Conservation (phyloP, 2,329 filamentous ascomycete genomes). For the Penicillium sp. region DNA sequence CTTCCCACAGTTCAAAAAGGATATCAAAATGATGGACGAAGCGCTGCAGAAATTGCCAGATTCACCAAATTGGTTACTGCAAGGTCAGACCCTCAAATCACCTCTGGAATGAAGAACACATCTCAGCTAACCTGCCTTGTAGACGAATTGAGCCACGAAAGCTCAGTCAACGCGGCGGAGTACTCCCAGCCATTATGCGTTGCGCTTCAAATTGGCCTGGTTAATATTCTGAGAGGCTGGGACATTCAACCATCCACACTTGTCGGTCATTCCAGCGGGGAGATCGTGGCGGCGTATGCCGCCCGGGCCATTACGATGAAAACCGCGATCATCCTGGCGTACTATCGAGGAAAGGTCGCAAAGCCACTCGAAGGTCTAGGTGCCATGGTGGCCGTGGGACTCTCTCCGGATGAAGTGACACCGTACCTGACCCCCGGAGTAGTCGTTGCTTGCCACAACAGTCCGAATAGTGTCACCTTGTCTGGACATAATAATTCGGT, state of each 20-base stretch:
- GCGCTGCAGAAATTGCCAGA: constrained; percentile 9
- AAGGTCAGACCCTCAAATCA: constrained; percentile 1
- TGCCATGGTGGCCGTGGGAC: constrained; percentile 26
- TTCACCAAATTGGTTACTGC: constrained; percentile 5
- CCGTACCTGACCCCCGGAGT: constrained; percentile 17
- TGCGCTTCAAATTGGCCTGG: constrained; percentile 35
- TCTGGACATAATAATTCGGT: constrained; percentile 18
- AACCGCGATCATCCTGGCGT: constrained; percentile 21
- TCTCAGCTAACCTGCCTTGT: neutral
- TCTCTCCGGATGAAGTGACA: constrained; percentile 11
- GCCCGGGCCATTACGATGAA: constrained; percentile 20
- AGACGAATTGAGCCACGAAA: constrained; percentile 4
- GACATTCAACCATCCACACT: constrained; percentile 25
- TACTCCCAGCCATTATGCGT: constrained; percentile 33
- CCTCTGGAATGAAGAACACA: neutral
- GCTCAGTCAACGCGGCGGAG: constrained; percentile 22
- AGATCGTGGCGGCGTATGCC: constrained; percentile 39
- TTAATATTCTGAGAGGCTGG: constrained; percentile 27
- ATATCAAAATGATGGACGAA: constrained; percentile 18
- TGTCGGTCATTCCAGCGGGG: constrained; percentile 37
- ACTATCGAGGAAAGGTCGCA: constrained; percentile 20
- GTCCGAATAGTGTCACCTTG: constrained; percentile 25
- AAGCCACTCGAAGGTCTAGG: constrained; percentile 6
- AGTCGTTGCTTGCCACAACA: constrained; percentile 27
- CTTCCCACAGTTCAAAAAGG: constrained; percentile 19